Evolutionary conservation across 495 filamentous ascomycete genomes (phyloP).

Genomic region (Hapsidospora chrysogenum): DNA sequence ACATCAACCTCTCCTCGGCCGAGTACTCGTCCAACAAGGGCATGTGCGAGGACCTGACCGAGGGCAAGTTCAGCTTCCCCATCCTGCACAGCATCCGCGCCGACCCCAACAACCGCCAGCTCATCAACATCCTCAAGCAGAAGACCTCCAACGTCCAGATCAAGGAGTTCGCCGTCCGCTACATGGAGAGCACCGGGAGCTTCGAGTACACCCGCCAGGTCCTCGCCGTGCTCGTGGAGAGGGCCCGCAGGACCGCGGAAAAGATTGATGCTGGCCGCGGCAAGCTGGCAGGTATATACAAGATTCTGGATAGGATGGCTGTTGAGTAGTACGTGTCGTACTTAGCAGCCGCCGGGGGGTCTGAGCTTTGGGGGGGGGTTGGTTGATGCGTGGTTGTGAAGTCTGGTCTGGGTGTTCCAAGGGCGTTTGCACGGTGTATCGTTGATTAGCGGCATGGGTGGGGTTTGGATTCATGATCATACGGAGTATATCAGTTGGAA

Average conservation of each 20-base stretch:
- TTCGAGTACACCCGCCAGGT: constrained; percentile 74
- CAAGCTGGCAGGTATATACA: constrained; percentile 25
- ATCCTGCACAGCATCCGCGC: constrained; percentile 89
- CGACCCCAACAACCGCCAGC: constrained; percentile 59
- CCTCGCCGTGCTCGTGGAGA: constrained; percentile 44
- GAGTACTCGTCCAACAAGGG: constrained; percentile 83
- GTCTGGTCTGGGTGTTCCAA: too few species aligned
- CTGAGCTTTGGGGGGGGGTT: too few species aligned
- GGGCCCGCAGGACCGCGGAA: constrained; percentile 50
- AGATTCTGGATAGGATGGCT: constrained; percentile 31
- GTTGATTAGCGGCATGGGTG: too few species aligned
- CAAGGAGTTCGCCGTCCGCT: constrained; percentile 78
- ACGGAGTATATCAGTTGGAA: too few species aligned
- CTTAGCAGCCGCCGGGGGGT: too few species aligned
- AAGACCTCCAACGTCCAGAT: constrained; percentile 74
- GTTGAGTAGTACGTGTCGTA: too few species aligned
- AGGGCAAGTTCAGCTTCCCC: constrained; percentile 96
- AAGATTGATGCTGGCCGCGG: constrained; percentile 41
- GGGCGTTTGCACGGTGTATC: too few species aligned
- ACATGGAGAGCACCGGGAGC: constrained; percentile 79
- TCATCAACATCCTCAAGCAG: constrained; percentile 86
- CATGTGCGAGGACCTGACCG: constrained; percentile 88
- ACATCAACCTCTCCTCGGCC: constrained; percentile 62
- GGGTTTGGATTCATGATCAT: too few species aligned
- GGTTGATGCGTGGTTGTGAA: too few species aligned